A percentile compares a stretch with the other conserved stretches of the same genome.
Conservation (phyloP, 768 basidiomycete genomes). For the Lactifluus piperatus region DNA sequence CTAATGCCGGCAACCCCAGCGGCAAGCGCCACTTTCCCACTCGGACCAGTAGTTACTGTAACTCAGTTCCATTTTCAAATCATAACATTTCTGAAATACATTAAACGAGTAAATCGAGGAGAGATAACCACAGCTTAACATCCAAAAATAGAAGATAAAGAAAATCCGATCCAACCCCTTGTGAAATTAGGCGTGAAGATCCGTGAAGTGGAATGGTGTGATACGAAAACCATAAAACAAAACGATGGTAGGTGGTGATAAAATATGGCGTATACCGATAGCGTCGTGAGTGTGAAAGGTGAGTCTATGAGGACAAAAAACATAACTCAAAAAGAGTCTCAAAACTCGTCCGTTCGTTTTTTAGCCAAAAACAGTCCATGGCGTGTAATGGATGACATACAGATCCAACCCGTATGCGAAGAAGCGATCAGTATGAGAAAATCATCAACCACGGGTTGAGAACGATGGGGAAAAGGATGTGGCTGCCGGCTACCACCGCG, state of each 20-base stretch:
- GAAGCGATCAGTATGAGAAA: conserved; percentile 44
- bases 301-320: neutral
- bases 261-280: neutral
- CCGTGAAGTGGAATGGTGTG: neutral
- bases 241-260: neutral
- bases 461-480: conserved; percentile 74
- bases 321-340: neutral
- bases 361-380: neutral
- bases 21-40: too few species aligned
- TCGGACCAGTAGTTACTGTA: too few species aligned
- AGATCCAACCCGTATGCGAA: neutral
- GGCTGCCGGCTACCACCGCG: conserved; percentile 52
- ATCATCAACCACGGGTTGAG: conserved; percentile 88
- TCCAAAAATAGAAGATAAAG: neutral
- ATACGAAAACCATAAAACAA: too few species aligned
- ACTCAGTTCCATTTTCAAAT: too few species aligned
- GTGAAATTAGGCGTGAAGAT: neutral
- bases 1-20: too few species aligned
- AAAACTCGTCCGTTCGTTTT: neutral
- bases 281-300: neutral
- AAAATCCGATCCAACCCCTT: neutral
- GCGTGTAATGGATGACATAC: neutral
- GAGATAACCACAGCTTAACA: too few species aligned
- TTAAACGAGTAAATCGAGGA: too few species aligned
- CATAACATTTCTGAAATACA: too few species aligned